These are phyloP conservation scores for Trichomonascaceae sp. DNA, from an alignment of 1,139 yeast genomes.

Conservation along the genomic window DNA sequence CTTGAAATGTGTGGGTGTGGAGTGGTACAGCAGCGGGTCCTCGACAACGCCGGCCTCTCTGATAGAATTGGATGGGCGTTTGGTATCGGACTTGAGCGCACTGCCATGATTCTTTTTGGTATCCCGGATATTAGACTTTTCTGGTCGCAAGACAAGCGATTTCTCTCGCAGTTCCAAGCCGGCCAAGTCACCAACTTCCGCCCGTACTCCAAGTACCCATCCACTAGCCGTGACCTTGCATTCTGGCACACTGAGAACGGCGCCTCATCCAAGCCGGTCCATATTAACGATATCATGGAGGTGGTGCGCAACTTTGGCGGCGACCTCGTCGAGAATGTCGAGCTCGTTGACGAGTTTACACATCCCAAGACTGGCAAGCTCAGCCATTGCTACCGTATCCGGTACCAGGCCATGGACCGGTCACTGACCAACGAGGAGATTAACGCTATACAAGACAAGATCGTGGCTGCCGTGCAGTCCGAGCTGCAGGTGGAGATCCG, in stretches of 20 bases:
- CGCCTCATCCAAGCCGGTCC: slow-evolving; percentile 39
- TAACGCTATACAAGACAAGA: slow-evolving; percentile 52
- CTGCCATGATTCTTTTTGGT: slow-evolving; percentile 90
- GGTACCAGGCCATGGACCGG: slow-evolving; percentile 93
- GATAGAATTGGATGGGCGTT: slow-evolving; percentile 88
- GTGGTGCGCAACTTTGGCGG: slow-evolving; percentile 71
- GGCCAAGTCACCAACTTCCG: slow-evolving; percentile 60
- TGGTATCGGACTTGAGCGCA: slow-evolving; percentile 89
- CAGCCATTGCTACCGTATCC: slow-evolving; percentile 79
- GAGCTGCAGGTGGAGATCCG: slow-evolving; percentile 52
- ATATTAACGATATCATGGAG: slow-evolving; percentile 90
- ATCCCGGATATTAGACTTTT: slow-evolving; percentile 90
- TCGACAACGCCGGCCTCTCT: slow-evolving; percentile 55
- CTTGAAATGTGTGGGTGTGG: slow-evolving; percentile 97
- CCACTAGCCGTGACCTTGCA: slow-evolving; percentile 74
- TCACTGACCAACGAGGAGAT: slow-evolving; percentile 73
- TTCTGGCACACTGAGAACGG: slow-evolving; percentile 51
- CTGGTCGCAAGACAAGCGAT: slow-evolving; percentile 81
- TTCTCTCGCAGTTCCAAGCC: slow-evolving; percentile 53
- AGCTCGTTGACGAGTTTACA: slow-evolving; percentile 62
- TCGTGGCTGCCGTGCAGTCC: slow-evolving; percentile 41
- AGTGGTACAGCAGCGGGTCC: slow-evolving; percentile 65
- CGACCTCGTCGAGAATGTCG: slow-evolving; percentile 79
- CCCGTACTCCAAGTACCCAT: slow-evolving; percentile 88
- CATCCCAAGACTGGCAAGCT: slow-evolving; percentile 71